A percentile compares a stretch with the other conserved stretches of the same genome.
Conservation (phyloP, 768 basidiomycete genomes). For the Fomitopsis pulvina region DNA sequence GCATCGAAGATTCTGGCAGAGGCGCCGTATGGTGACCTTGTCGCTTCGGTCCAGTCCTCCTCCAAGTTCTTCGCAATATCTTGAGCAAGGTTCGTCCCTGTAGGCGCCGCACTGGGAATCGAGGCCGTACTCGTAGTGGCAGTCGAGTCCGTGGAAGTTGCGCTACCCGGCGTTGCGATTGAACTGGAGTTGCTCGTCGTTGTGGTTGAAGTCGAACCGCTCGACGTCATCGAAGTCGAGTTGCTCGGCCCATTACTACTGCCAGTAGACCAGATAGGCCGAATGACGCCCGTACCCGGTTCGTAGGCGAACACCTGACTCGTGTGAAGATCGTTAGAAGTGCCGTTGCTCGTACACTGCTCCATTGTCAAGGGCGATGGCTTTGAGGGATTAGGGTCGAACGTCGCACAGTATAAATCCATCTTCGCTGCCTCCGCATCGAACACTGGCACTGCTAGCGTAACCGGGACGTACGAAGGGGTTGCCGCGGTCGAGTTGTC, state of each 20-base stretch:
- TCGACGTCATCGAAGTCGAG: background rate
- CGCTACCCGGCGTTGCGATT: slow-evolving; percentile 12
- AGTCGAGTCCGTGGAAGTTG: slow-evolving; percentile 10
- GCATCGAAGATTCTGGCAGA: slow-evolving; percentile 11
- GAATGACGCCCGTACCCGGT: slow-evolving; percentile 37
- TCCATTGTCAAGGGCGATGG: slow-evolving; percentile 46
- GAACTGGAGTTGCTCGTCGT: background rate
- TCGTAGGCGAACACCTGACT: slow-evolving; percentile 61
- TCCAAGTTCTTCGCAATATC: slow-evolving; percentile 13
- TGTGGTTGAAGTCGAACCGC: background rate
- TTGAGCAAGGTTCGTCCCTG: background rate
- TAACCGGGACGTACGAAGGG: slow-evolving; percentile 25
- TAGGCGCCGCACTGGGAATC: slow-evolving; percentile 13
- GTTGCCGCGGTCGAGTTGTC: slow-evolving; percentile 1
- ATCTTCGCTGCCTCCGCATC: slow-evolving; percentile 28
- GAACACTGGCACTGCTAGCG: slow-evolving; percentile 39
- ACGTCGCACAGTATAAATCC: slow-evolving; percentile 53
- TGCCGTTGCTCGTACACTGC: slow-evolving; percentile 28
- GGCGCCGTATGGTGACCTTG: slow-evolving; percentile 9
- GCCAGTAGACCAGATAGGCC: slow-evolving; percentile 41
- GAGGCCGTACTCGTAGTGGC: slow-evolving; percentile 12
- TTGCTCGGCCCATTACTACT: background rate
- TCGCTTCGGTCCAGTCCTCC: slow-evolving; percentile 16
- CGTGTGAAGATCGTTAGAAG: slow-evolving; percentile 22
- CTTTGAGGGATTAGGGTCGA: slow-evolving; percentile 41